Base-by-base conservation (phyloP, 768 basidiomycete genomes). In the Suillus subalutaceus region DNA sequence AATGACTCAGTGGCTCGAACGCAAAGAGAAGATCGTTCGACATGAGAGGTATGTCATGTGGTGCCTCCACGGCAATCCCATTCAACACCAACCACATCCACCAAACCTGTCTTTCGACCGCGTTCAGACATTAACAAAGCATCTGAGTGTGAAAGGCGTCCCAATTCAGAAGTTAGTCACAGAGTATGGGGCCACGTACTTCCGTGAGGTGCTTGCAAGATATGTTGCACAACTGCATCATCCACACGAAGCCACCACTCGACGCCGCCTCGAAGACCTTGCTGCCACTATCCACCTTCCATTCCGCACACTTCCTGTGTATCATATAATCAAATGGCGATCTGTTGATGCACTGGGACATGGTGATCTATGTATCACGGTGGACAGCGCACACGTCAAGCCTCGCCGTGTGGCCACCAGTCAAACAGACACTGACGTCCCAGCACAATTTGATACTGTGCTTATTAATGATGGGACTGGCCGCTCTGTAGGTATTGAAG, bases 31-130 rank as follows among this genome's bases (percentile, higher is more conserved):
- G n/a, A 48, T 48, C 4, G 0, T 12, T 48, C 10, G 4, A n/a
- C n/a, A 48, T 48, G 46, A 48, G 46, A 48, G 10, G n/a, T n/a
- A 48, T n/a, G n/a, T 48, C 46, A 48, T n/a, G n/a, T 48, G 46
- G 46, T 4, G 4, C 46, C 46, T 48, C 46, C 20, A n/a, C 9
- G 1, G n/a, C n/a, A 48, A 12, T 48, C 46, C 9, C 46, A 48
- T 48, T 48, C 4, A 4, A 48, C n/a, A 48, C 46, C 46, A 48
- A 48, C 46, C 20, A 48, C 4, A 1, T 48, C n/a, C 46, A 48
- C 46, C n/a, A 48, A 48, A n/a, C 46, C 46, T 48, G 10, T 48
- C 46, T n/a, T 48, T 48, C 4, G 0, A 5, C 20, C 4, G 0
- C 4, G 46, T 48, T n/a, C 46, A 48, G 7, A 48, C 46, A 48